Evolutionary conservation across 495 filamentous ascomycete genomes (phyloP).

Genomic region (Astrocystis sublimbata): DNA sequence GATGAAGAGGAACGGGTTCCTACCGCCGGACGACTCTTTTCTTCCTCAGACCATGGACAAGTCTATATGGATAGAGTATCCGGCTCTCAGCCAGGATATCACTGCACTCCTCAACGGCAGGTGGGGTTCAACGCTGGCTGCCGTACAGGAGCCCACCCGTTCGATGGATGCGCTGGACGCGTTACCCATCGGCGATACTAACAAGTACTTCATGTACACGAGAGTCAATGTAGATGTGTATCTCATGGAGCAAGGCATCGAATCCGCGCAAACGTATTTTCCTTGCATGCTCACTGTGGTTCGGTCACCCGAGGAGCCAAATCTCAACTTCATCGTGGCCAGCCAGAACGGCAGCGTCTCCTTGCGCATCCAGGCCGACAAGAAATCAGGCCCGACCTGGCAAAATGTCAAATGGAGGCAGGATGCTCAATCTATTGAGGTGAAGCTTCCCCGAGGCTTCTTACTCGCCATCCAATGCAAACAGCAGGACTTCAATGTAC

Average conservation of each 20-base stretch:
- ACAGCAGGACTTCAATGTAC: constrained; percentile 69
- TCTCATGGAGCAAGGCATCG: constrained; percentile 66
- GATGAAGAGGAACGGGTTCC: constrained; percentile 76
- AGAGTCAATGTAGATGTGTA: constrained; percentile 69
- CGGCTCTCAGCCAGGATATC: constrained; percentile 66
- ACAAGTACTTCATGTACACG: constrained; percentile 68
- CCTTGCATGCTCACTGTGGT: constrained; percentile 72
- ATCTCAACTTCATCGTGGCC: constrained; percentile 66
- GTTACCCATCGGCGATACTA: constrained; percentile 73
- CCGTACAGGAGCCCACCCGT: constrained; percentile 31
- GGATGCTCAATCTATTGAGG: constrained; percentile 57
- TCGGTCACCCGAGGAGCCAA: constrained; percentile 65
- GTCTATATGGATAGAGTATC: constrained; percentile 74
- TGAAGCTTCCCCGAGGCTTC: constrained; percentile 70
- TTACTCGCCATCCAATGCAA: constrained; percentile 65
- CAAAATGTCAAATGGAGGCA: constrained; percentile 75
- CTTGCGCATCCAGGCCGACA: constrained; percentile 68
- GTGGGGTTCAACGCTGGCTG: constrained; percentile 49
- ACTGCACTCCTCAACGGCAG: constrained; percentile 63
- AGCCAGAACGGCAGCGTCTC: constrained; percentile 77
- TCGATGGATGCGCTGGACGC: constrained; percentile 59
- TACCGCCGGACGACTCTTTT: constrained; percentile 64
- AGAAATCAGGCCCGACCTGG: constrained; percentile 71
- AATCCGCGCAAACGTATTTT: constrained; percentile 63
- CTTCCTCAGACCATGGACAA: constrained; percentile 69